Base-by-base conservation (phyloP, 805 yeast genomes). In the Hanseniaspora vineae region DNA sequence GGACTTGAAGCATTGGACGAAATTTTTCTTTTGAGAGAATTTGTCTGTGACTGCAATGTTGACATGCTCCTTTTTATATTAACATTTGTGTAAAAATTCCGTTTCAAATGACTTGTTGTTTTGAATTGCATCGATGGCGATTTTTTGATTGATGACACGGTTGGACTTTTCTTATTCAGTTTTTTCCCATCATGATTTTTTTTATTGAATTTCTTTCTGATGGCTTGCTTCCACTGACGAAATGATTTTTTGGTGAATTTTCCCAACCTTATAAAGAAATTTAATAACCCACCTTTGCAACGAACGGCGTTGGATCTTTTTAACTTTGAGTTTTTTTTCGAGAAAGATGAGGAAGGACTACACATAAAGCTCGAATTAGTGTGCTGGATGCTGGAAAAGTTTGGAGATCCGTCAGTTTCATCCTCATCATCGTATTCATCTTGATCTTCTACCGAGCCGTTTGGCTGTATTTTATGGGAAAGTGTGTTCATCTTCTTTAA, bases 211-310 rank as follows among this genome's bases (percentile, higher is more conserved):
- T 50, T 57, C 48, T 53, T 64, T 35, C 55, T 51, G 1, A 66
- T 48, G 1, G 60, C 58, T 11, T 52, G 42, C 45, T 65, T 58
- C 58, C 66, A 54, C 31, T 52, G 58, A 31, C 49, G 60, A 23
- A 62, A 43, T 44, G 51, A 53, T n/a, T 47, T 55, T 35, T 54
- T 59, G 19, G 62, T 52, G 14, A 53, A 55, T 8, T 50, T 44
- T 14, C 65, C 67, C 45, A 62, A 33, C 18, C 47, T 45, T 13
- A 55, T 55, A 44, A 67, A 54, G 44, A 58, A 62, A 12, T 64
- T 52, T 31, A 68, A 54, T 53, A 69, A 58, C 14, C 71, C 71
- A 42, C 69, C 65, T 42, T 63, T 61, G 50, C 66, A 66, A 49
- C 63, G 62, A 32, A 68, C 56, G 6, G 71, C 72, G 43, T 58